Base-by-base conservation (phyloP, 192 early-diverging fungal genomes). In the Podila epicladia region DNA sequence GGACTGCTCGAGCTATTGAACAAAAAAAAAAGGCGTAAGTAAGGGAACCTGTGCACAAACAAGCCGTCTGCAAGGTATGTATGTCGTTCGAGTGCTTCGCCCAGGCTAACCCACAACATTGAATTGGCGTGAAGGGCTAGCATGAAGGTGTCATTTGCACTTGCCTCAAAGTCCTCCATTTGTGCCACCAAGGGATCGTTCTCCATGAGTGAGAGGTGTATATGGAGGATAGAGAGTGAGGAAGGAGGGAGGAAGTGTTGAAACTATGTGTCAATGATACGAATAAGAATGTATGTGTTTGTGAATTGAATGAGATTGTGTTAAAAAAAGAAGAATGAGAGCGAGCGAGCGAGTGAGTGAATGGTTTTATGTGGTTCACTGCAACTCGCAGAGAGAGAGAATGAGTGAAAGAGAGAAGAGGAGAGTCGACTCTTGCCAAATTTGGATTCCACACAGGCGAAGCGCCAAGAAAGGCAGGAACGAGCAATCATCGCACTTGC, bases 121-220 rank as follows among this genome's bases (percentile, higher is more conserved):
- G 41, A 17, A 17, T 45, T 12, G 35, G 9, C 35, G 35, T 37
- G 35, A 37, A 37, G 7, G 33, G 35, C 35, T 15, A 45, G 41
- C 41, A 13, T 24, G 24, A 26, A 61, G 59, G 28, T 61, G 22
- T 19, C 8, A 5, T 9, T 32, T 22, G 20, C 31, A 61, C 12
- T 29, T 31, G 7, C 77, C 70, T 80, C 71, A 35, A 80, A 35
- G 35, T 80, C 71, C 55, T 80, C 77, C 77, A 80, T 80, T 41
- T 80, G 77, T 15, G 77, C 77, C 22, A 80, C 48, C 32, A 80
- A 32, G 4, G 77, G 62, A 37, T 80, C 71, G 65, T 65, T 50
- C 3, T 73, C 71, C 77, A 80, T 80, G 32, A 29, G 8, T 17
- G 12, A 11, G 62, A 63, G n/a, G 33, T 61, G 59, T 61, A 19